Base-by-base conservation (phyloP, 495 filamentous ascomycete species). In the Mycothermus thermophilus region DNA sequence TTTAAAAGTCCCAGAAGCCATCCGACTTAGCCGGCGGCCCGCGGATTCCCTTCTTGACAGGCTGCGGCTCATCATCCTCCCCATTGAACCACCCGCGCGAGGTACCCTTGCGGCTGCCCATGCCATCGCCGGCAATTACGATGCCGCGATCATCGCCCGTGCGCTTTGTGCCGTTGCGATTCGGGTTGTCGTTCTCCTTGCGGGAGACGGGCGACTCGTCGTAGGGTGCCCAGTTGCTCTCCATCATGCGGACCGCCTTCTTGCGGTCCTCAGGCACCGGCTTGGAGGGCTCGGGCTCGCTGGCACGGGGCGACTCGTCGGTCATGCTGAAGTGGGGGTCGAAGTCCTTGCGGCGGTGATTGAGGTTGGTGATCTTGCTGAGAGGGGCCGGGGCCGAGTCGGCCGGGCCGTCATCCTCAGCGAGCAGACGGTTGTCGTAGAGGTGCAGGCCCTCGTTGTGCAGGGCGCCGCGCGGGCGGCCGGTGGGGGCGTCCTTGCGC, bases 381-480 rank as follows among this genome's bases (percentile, higher is more conserved):
- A 80, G 65, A 13, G 60, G 50, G 3, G 49, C 44, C 26, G 50
- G 41, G 4, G 50, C 51, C 5, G 61, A 43, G 35, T 39, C 41
- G 3, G 50, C 31, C 19, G 30, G 51, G 19, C 44, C 48, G 20
- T 58, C 62, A 23, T 72, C 69, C 35, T 78, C 77, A 30, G 59
- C 60, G 51, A 74, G 75, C 13, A 90, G 53, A 15, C 79, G 74
- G 53, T 84, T 79, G 42, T 83, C 64, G 62, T 92, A 93, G 18
- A 94, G 68, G 25, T 71, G 66, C n/a, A 76, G 54, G 17, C 75
- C 75, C 16, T 64, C 72, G 54, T 79, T 79, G 28, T 72, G 67
- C 10, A 54, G 59, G 7, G 59, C 32, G 10, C 71, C 72, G 38
- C 70, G 51, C 41, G 57, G 17, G 25, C 5, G 41, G 23, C 47